A percentile compares a stretch with the other conserved stretches of the same genome.
phyloP scores from a whole-genome alignment of 257 asterid species.

The Solanum pimpinellifolium region DNA sequence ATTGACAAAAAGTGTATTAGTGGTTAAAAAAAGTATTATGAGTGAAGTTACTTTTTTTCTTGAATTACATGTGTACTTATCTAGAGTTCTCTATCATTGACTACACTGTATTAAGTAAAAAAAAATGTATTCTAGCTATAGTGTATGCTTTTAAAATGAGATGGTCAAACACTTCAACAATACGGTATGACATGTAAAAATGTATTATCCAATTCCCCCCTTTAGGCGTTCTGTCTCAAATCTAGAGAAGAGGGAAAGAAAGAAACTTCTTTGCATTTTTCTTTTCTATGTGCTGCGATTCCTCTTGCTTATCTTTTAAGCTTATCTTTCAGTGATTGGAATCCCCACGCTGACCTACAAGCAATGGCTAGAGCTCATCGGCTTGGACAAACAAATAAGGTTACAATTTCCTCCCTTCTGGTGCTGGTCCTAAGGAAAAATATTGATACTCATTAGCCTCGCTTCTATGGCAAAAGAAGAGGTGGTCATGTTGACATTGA shows the following conservation, averaged over 20 bases:
- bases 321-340: constrained; percentile 82
- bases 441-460: constrained; percentile 4
- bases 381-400: constrained; percentile 99
- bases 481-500: background rate
- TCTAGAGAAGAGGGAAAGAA: background rate
- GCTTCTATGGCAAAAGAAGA: background rate
- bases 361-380: constrained; percentile 99
- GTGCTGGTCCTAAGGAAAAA: background rate
- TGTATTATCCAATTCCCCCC: background rate
- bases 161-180: background rate
- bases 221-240: background rate
- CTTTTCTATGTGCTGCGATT: background rate
- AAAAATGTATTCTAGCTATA: background rate
- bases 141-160: background rate
- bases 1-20: background rate
- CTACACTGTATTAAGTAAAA: background rate
- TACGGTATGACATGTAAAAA: background rate
- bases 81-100: background rate
- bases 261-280: background rate
- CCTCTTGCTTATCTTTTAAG: background rate
- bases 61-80: background rate
- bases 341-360: constrained; percentile 99
- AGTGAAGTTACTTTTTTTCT: background rate
- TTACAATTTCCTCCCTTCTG: constrained; percentile 1
- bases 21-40: background rate